Evolutionary conservation across 306 rosid genomes (phyloP), one percentile per base, ranked within the genome.

Genomic region (Dicorynia guianensis): DNA sequence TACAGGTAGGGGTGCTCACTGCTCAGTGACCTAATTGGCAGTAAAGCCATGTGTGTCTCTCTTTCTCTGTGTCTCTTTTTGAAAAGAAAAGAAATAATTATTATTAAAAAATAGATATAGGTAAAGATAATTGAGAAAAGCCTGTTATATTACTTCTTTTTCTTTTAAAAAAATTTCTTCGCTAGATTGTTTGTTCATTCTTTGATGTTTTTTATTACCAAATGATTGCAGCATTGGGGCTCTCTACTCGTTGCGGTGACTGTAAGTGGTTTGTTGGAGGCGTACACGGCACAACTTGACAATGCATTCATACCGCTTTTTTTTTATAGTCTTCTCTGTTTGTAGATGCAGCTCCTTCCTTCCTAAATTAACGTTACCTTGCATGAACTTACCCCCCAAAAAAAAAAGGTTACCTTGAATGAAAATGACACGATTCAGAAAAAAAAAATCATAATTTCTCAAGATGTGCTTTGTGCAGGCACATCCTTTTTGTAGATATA

Each of bases 261-360:
- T n/a, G 82, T 78, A 33, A 90, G 97, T 84, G 99, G 99, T 69
- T 75, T 95, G 86, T 80, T 95, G 86, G 99, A 95, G 95, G 99
- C 99, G 65, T 89, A 87, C 85, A 95, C 99, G 1, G 87, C 97
- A 8, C 99, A 95, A 78, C 97, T 95, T 20, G 99, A 95, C 89
- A 95, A 95, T 39, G 97, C 96, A 12, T 95, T 95, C 81, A 92
- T 95, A 75, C 99, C 99, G 15, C 90, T 92, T 25, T 81, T 92
- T 60, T 95, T 95, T 91, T 92, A 85, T 59, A 92, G 97, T 81
- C 99, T 95, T 75, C 96, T 95, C 62, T 90, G 96, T 82, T 80
- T 95, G 85, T 95, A 85, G 88, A 65, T 75, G 80, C 54, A 39
- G 54, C 81, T 79, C 71, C 49, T 63, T 63, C 76, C 71, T 52